A percentile compares a stretch with the other conserved stretches of the same genome.
phyloP scores from a whole-genome alignment of 768 basidiomycete genomes.

The Mycena crocata region DNA sequence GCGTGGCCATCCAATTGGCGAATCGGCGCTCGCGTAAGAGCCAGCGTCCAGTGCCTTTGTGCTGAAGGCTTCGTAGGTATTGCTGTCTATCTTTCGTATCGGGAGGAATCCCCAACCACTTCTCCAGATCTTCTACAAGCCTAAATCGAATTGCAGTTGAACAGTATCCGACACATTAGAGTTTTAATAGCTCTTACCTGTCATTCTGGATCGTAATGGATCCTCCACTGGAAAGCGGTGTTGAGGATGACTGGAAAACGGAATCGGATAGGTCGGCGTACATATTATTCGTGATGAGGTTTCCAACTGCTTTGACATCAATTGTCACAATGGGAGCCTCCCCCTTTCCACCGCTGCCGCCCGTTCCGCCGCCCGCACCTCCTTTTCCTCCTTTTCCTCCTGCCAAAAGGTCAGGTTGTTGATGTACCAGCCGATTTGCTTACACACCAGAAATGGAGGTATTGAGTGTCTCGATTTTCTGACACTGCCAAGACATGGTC shows the following conservation, averaged over 20 bases:
- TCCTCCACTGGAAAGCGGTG: not conserved
- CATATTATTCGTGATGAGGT: not conserved
- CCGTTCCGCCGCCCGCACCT: not conserved
- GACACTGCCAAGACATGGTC: not conserved
- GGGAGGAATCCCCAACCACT: not conserved
- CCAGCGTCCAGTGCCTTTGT: not conserved
- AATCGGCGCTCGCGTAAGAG: not conserved
- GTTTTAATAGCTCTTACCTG: not conserved
- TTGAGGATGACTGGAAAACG: not conserved
- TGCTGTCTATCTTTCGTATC: not conserved
- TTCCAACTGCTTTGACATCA: not conserved
- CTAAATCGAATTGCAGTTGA: not conserved
- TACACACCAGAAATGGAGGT: not conserved
- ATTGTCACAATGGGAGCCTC: not conserved
- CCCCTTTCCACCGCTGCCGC: not conserved
- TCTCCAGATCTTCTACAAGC: not conserved
- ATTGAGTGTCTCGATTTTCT: not conserved
- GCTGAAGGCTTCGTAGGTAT: not conserved
- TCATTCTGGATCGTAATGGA: not conserved
- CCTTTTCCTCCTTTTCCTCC: not conserved
- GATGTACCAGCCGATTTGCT: not conserved
- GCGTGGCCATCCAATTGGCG: not conserved
- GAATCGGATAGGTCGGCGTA: not conserved
- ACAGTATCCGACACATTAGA: not conserved
- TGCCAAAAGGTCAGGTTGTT: not conserved